Conservation (phyloP, 2,329 filamentous ascomycete genomes). For the Zopfia rhizophila region DNA sequence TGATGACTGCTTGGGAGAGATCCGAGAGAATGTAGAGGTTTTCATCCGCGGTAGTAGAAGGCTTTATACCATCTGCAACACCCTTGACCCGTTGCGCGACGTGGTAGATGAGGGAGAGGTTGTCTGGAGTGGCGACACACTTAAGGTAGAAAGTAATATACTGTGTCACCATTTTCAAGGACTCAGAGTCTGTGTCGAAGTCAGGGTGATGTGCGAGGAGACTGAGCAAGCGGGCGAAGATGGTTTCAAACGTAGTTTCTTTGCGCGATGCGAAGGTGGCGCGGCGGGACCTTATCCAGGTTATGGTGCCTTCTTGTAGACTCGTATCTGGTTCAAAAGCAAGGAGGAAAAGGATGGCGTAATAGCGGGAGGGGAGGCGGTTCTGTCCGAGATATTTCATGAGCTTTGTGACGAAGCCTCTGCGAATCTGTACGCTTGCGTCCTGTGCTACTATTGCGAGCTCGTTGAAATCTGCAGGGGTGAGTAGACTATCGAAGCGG, state of each 20-base stretch:
- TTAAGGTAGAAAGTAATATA: constrained; percentile 92
- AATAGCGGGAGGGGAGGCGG: constrained; percentile 79
- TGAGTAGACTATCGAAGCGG: constrained; percentile 79
- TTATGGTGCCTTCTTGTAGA: constrained; percentile 79
- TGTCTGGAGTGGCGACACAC: constrained; percentile 84
- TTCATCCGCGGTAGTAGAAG: constrained; percentile 65
- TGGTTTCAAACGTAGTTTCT: constrained; percentile 76
- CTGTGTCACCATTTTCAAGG: constrained; percentile 82
- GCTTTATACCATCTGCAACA: constrained; percentile 79
- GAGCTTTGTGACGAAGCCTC: constrained; percentile 81
- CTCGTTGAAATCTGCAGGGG: constrained; percentile 79
- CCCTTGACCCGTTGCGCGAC: constrained; percentile 94
- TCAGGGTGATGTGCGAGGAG: constrained; percentile 94
- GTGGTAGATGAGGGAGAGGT: constrained; percentile 88
- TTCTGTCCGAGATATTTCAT: constrained; percentile 88
- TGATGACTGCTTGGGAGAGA: constrained; percentile 82
- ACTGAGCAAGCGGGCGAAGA: constrained; percentile 84
- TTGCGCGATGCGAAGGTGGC: constrained; percentile 68
- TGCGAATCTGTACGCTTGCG: constrained; percentile 75
- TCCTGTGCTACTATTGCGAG: constrained; percentile 87
- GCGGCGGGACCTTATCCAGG: constrained; percentile 87
- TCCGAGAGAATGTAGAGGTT: constrained; percentile 89
- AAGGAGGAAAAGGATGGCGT: constrained; percentile 87
- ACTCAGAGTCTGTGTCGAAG: constrained; percentile 70
- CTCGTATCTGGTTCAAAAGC: constrained; percentile 86